These are phyloP conservation scores for Leptomonas seymouri DNA, from an alignment of 208 protist species.

Conservation along the genomic window DNA sequence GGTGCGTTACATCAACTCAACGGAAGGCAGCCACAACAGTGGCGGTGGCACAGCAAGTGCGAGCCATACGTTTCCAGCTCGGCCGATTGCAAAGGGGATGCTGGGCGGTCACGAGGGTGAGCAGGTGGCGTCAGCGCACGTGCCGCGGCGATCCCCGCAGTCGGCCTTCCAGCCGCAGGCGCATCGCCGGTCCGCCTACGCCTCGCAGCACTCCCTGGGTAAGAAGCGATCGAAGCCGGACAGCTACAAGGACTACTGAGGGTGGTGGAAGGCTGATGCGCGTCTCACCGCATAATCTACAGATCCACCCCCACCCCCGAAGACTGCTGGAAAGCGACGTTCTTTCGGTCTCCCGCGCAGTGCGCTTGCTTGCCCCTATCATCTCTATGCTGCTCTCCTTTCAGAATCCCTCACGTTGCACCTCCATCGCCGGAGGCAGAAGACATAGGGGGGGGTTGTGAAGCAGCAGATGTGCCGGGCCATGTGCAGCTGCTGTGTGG, in stretches of 20 bases:
- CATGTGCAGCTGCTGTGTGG: too few species aligned
- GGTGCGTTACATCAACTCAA: not conserved
- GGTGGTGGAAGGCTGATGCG: too few species aligned
- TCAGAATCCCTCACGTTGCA: too few species aligned
- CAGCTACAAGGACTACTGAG: conserved; percentile 62
- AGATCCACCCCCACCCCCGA: too few species aligned
- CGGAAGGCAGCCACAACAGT: not conserved
- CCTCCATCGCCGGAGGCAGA: too few species aligned
- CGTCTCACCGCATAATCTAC: too few species aligned
- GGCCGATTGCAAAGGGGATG: conserved; percentile 15
- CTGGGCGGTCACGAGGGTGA: conserved; percentile 13
- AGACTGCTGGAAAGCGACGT: too few species aligned
- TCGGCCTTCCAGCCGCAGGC: conserved; percentile 3
- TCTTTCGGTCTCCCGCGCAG: too few species aligned
- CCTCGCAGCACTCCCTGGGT: conserved; percentile 32
- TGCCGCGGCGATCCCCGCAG: conserved; percentile 20
- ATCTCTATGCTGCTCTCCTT: too few species aligned
- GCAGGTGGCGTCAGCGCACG: conserved; percentile 10
- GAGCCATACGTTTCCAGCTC: conserved; percentile 13
- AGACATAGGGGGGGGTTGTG: too few species aligned
- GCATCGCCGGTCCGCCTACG: conserved; percentile 24
- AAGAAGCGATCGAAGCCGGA: conserved; percentile 75
- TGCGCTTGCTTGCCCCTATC: too few species aligned
- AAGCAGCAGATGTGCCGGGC: too few species aligned
- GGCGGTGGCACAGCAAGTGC: not conserved